Conservation (phyloP, 1,139 yeast genomes). For the Suhomyces bokatorum region DNA sequence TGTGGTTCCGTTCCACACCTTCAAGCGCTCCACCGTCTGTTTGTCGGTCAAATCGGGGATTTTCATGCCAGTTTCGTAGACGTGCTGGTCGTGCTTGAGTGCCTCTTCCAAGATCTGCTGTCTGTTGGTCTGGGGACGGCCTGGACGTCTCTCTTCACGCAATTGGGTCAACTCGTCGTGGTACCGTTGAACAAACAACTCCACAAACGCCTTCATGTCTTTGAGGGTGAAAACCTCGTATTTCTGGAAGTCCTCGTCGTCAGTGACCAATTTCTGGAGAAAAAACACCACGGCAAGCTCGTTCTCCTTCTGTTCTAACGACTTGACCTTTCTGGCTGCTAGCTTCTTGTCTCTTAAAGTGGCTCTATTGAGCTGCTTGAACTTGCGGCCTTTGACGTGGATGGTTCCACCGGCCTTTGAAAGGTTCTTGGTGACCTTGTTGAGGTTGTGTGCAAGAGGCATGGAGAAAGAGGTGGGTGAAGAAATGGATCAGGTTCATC, state of each 20-base stretch:
- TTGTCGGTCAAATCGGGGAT: slow-evolving; percentile 71
- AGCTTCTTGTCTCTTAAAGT: slow-evolving; percentile 76
- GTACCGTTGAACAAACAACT: slow-evolving; percentile 64
- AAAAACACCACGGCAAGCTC: slow-evolving; percentile 60
- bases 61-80: slow-evolving; percentile 67
- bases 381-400: slow-evolving; percentile 88
- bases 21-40: slow-evolving; percentile 57
- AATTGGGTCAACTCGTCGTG: slow-evolving; percentile 68
- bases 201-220: slow-evolving; percentile 62
- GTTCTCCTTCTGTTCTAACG: slow-evolving; percentile 58
- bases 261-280: slow-evolving; percentile 61
- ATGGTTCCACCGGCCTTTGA: slow-evolving; percentile 60
- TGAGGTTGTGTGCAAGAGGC: slow-evolving; percentile 77
- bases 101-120: slow-evolving; percentile 68
- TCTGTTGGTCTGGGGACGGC: slow-evolving; percentile 77
- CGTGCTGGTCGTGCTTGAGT: slow-evolving; percentile 57
- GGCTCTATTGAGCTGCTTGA: slow-evolving; percentile 83
- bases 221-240: slow-evolving; percentile 45
- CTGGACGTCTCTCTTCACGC: slow-evolving; percentile 67
- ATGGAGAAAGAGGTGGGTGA: slow-evolving; percentile 31
- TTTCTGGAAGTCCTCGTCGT: slow-evolving; percentile 42
- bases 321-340: slow-evolving; percentile 53
- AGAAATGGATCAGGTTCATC: not conserved
- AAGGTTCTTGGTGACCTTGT: slow-evolving; percentile 67
- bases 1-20: slow-evolving; percentile 77